phyloP scores from a whole-genome alignment of 1,284 basidiomycete species.

The Malassezia obtusa region DNA sequence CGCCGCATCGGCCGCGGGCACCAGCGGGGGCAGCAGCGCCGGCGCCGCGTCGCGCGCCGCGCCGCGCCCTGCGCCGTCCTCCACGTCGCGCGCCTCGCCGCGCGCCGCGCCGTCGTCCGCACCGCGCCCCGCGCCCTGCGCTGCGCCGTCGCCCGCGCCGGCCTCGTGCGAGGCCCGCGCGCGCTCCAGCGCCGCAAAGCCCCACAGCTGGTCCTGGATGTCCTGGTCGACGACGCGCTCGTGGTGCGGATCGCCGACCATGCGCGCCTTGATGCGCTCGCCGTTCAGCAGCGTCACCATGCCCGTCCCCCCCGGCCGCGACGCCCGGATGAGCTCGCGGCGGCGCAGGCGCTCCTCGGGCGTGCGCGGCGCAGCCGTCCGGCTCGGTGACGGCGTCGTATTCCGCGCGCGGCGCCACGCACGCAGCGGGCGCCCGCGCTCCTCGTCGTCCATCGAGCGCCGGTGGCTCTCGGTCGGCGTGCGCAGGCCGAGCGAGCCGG shows the following conservation, averaged over 20 bases:
- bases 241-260: conserved; percentile 28
- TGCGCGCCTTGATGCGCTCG: conserved; percentile 36
- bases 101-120: no score
- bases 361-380: neutral
- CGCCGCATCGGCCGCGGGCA: no score
- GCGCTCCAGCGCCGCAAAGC: conserved; percentile 39
- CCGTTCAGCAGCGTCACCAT: conserved; percentile 46
- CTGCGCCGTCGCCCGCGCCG: neutral
- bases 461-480: neutral
- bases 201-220: conserved; percentile 34
- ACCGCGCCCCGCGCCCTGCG: no score
- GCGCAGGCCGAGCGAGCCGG: neutral
- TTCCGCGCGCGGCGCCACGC: neutral
- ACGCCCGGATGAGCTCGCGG: conserved; percentile 33
- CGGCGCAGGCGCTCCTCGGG: conserved; percentile 27
- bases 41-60: no score
- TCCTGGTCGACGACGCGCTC: conserved; percentile 21
- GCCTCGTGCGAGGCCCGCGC: conserved; percentile 12
- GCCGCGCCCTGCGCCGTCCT: no score
- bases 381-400: neutral
- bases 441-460: neutral
- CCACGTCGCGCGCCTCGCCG: no score
- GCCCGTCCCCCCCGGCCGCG: conserved; percentile 43
- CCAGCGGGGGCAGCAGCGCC: no score
- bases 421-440: neutral